These are phyloP conservation scores for Mimosa pudica DNA, from an alignment of 306 rosid genomes.

Conservation along the genomic window DNA sequence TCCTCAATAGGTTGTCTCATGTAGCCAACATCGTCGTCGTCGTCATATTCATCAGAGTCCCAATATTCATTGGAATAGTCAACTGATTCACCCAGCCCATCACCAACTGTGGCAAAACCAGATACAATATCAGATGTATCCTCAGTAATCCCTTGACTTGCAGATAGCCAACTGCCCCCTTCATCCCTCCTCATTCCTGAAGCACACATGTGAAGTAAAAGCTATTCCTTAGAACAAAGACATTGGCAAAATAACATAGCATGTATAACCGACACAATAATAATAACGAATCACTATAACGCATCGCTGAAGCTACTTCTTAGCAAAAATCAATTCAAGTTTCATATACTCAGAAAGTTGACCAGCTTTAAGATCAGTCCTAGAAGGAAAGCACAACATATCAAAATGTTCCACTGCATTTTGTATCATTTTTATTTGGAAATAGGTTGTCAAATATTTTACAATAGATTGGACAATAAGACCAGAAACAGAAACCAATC, in stretches of 20 bases:
- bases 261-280: slow-evolving; percentile 17
- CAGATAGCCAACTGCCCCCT: slow-evolving; percentile 92
- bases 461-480: background rate
- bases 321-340: background rate
- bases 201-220: slow-evolving; percentile 33
- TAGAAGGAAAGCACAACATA: background rate
- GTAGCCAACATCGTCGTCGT: slow-evolving; percentile 91
- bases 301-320: slow-evolving; percentile 10
- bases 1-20: slow-evolving; percentile 99
- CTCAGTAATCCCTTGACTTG: slow-evolving; percentile 93
- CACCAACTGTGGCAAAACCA: slow-evolving; percentile 97
- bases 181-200: slow-evolving; percentile 79
- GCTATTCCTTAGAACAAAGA: slow-evolving; percentile 20
- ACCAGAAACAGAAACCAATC: background rate
- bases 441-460: background rate
- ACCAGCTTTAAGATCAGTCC: slow-evolving; percentile 5
- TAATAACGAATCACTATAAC: slow-evolving; percentile 9
- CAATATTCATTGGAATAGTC: slow-evolving; percentile 95
- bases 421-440: background rate
- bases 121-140: slow-evolving; percentile 96
- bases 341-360: background rate
- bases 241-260: slow-evolving; percentile 6
- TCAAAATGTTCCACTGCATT: background rate
- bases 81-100: slow-evolving; percentile 85
- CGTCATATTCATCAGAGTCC: slow-evolving; percentile 99